Evolutionary conservation across 139 green algal genomes (phyloP), one percentile per base, ranked within the genome.

Genomic region (Chlorella sorokiniana): DNA sequence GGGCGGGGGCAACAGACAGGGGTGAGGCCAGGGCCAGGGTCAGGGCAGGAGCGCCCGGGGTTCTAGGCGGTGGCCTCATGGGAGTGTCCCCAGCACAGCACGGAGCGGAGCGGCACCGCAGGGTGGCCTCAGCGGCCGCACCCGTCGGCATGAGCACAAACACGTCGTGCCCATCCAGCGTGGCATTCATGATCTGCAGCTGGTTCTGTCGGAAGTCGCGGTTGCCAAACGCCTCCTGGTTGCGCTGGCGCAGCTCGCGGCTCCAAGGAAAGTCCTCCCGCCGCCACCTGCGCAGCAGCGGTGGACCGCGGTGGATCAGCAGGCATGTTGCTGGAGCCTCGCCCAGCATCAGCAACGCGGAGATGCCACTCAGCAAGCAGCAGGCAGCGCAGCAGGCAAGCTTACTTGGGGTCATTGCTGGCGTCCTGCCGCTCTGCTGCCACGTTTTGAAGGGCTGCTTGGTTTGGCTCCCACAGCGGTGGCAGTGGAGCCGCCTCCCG

Each of bases 141-240:
- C 92, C 92, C 20, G 94, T 97, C 4, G 94, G 94, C 94, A 97
- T 97, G 33, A 97, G 86, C 48, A 97, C 94, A 81, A 97, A 97
- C n/a, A 91, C 85, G 86, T 97, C 94, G 33, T 83, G 79, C 7
- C 78, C 69, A 8, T 79, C 82, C 78, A 97, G 72, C 4, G 91
- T 93, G 31, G 94, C 93, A 74, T 97, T 95, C 52, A 97, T 93
- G 54, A 94, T 86, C 75, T 91, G 70, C 54, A 82, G 68, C 78
- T 97, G 94, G 78, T 92, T 92, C 11, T 73, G 52, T 10, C 94
- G 85, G 78, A 97, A 97, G n/a, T 40, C 77, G 22, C 14, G 70
- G 84, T 94, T 94, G 41, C 94, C 93, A 83, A 96, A 97, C 45
- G 80, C 59, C 7, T 74, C 54, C 4, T 42, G 54, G 64, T 92